These are phyloP conservation scores for Mrakia gelida DNA, from an alignment of 768 basidiomycete species.

Conservation along the genomic window DNA sequence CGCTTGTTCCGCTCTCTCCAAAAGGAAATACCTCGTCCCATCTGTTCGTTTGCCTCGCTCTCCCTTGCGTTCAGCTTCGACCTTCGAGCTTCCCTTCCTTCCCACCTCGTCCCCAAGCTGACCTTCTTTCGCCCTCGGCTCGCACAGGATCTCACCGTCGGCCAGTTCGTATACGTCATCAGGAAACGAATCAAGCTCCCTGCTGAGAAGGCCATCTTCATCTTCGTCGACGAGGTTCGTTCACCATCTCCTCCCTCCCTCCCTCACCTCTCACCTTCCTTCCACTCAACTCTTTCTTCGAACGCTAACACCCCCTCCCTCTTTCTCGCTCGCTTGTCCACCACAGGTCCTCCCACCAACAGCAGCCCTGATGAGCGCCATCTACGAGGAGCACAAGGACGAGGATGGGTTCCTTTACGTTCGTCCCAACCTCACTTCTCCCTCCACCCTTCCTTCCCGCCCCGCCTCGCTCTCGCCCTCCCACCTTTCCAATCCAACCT, in stretches of 20 bases:
- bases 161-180: conserved; percentile 99
- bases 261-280: neutral
- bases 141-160: conserved; percentile 83
- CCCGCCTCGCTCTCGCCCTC: neutral
- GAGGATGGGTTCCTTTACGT: conserved; percentile 99
- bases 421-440: conserved; percentile 8
- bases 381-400: conserved; percentile 99
- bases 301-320: neutral
- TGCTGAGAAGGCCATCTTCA: conserved; percentile 99
- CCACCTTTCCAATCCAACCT: neutral
- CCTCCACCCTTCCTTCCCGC: neutral
- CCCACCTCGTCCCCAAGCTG: neutral
- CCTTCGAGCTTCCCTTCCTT: neutral
- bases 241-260: neutral
- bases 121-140: neutral
- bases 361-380: conserved; percentile 95
- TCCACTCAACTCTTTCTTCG: too few species aligned
- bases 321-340: neutral
- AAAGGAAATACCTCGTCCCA: conserved; percentile 89
- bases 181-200: conserved; percentile 99
- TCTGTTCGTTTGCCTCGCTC: conserved; percentile 57
- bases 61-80: conserved; percentile 13
- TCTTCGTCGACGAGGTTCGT: conserved; percentile 83
- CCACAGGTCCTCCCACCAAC: conserved; percentile 80
- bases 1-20: neutral